Base-by-base conservation (phyloP, 2,329 filamentous ascomycete species). In the Fusarium illudens region DNA sequence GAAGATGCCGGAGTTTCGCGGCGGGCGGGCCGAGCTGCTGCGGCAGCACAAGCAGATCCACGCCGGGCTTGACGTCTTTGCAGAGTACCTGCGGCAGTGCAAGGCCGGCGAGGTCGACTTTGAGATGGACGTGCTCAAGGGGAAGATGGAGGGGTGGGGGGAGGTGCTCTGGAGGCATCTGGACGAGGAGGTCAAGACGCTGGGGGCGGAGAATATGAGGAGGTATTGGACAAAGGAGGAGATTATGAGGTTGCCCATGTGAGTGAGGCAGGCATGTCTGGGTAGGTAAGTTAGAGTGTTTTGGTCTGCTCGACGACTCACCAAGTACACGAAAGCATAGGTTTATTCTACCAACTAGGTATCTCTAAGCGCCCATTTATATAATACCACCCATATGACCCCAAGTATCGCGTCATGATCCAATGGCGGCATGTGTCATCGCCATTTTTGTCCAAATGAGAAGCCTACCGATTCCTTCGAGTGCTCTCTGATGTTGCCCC, bases 161-260 rank as follows among this genome's bases (percentile, higher is more conserved):
- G 82, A 83, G 10, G 92, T 97, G 66, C 77, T 97, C 50, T 95
- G 93, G 92, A 82, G 81, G 74, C 94, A 97, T 83, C 80, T 97
- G 63, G 92, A 96, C 73, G 90, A 94, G 72, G 94, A 97, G 83
- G 93, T 97, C 8, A 82, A 84, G 77, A 87, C 91, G 69, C 78
- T 97, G 30, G 87, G 90, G 3, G 93, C 93, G 44, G 92, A 96
- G 78, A 96, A 95, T 76, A 97, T 97, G 94, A 85, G 92, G 71
- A 88, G 84, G 78, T 94, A 92, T 78, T 97, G 92, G 92, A 91
- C 84, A 0, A 71, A 89, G 63, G 88, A 92, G 48, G 94, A 97
- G 83, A 89, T 97, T 78, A 82, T 79, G 76, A 79, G 81, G 53
- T 84, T 96, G 80, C 89, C 87, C 1, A 92, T 94, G 82, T 94